Percentiles rank a stretch among this genome's conserved stretches.
phyloP scores from a whole-genome alignment of 108 stramenopile genomes.

The Fragilariopsis cylindrus region DNA sequence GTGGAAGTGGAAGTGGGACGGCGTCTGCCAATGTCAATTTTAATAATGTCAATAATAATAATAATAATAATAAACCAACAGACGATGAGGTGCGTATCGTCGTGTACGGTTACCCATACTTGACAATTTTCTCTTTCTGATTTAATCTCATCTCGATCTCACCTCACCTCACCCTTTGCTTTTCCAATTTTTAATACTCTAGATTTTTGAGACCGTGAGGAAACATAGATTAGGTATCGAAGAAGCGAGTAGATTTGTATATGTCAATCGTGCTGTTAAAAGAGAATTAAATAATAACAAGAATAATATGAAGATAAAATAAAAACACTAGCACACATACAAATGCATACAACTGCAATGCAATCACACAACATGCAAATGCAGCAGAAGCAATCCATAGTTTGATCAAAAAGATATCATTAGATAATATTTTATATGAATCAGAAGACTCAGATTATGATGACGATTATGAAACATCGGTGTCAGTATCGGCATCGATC shows the following conservation, averaged over 20 bases:
- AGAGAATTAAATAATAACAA: constrained; percentile 18
- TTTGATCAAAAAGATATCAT: constrained; percentile 44
- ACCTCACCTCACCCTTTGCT: constrained; percentile 1
- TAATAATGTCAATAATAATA: not conserved
- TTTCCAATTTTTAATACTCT: not conserved
- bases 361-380: constrained; percentile 16
- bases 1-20: not conserved
- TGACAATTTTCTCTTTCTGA: not conserved
- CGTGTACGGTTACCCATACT: not conserved
- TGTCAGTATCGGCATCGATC: not conserved
- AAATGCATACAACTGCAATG: not conserved
- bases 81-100: constrained; percentile 59
- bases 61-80: constrained; percentile 22
- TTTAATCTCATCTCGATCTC: no score
- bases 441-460: constrained; percentile 18
- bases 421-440: constrained; percentile 26
- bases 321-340: no score
- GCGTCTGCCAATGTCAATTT: no score
- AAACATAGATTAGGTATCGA: constrained; percentile 49
- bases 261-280: constrained; percentile 53
- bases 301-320: no score
- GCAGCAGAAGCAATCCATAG: constrained; percentile 51
- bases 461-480: constrained; percentile 10
- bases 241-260: constrained; percentile 60
- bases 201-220: constrained; percentile 68